These are phyloP conservation scores for Lentinus brumalis DNA, from an alignment of 768 basidiomycete genomes.

Conservation along the genomic window DNA sequence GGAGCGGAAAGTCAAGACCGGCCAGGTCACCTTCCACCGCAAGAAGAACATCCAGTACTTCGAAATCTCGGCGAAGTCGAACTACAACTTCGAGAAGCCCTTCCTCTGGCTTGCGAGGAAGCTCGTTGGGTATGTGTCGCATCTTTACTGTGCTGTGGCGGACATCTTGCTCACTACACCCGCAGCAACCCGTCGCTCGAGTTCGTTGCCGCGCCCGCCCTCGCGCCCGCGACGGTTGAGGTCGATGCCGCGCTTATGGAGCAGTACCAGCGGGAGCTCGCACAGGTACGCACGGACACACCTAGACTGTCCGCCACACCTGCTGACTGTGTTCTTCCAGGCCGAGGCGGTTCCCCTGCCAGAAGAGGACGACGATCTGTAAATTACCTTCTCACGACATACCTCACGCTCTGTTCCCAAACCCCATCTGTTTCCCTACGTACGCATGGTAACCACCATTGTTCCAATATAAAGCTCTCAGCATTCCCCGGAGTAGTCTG, in stretches of 20 bases:
- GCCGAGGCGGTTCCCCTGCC: constrained; percentile 94
- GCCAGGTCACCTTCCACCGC: constrained; percentile 97
- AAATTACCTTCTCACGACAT: constrained; percentile 20
- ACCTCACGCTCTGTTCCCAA: constrained; percentile 6
- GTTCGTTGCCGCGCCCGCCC: constrained; percentile 95
- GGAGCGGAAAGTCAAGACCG: constrained; percentile 99
- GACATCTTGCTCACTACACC: neutral
- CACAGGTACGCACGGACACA: constrained; percentile 45
- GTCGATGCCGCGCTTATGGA: constrained; percentile 80
- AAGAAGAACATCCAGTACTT: constrained; percentile 99
- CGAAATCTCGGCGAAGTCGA: constrained; percentile 99
- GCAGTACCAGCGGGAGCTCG: constrained; percentile 79
- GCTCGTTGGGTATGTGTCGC: constrained; percentile 80
- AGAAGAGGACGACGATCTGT: constrained; percentile 87
- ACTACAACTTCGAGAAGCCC: constrained; percentile 99
- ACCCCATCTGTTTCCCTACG: constrained; percentile 20
- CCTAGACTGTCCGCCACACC: neutral
- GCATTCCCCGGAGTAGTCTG: constrained; percentile 13
- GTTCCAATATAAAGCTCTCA: constrained; percentile 23
- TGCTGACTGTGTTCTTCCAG: constrained; percentile 37
- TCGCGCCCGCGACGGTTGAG: constrained; percentile 90
- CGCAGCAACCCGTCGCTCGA: constrained; percentile 82
- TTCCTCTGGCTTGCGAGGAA: constrained; percentile 99
- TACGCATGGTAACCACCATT: constrained; percentile 26
- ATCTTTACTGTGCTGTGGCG: neutral